Conservation (phyloP, 768 basidiomycete species). For the Xerocomus spinulosus region DNA sequence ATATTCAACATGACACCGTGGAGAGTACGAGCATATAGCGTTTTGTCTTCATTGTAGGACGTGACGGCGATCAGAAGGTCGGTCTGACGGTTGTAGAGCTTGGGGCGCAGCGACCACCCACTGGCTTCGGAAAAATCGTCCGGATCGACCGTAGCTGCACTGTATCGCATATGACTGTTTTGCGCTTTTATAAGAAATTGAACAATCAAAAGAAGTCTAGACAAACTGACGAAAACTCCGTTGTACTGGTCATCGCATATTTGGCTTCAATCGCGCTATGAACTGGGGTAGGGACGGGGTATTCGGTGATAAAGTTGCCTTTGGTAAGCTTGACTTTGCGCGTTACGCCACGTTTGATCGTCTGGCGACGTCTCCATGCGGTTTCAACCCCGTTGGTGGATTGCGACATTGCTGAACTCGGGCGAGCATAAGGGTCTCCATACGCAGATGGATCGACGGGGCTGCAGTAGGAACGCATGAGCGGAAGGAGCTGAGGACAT, state of each 20-base stretch:
- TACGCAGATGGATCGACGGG: constrained; percentile 53
- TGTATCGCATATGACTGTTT: constrained; percentile 83
- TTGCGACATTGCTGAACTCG: constrained; percentile 46
- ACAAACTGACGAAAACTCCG: constrained; percentile 81
- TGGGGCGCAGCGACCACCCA: constrained; percentile 83
- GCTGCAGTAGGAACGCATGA: constrained; percentile 27
- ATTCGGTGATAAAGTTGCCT: constrained; percentile 90
- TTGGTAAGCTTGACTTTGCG: constrained; percentile 90
- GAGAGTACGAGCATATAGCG: constrained; percentile 83
- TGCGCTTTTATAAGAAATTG: neutral
- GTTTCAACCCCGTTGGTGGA: constrained; percentile 55
- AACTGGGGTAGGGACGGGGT: constrained; percentile 81
- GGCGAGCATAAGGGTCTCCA: constrained; percentile 66
- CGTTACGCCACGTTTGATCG: constrained; percentile 90
- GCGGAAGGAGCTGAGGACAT: neutral
- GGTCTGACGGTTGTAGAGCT: constrained; percentile 83
- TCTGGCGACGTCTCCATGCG: constrained; percentile 75
- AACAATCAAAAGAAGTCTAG: neutral
- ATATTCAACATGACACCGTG: constrained; percentile 98
- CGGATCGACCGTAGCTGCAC: constrained; percentile 86
- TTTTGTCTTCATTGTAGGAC: constrained; percentile 91
- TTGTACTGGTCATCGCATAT: constrained; percentile 67
- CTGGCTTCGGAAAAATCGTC: constrained; percentile 78
- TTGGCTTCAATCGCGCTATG: constrained; percentile 77
- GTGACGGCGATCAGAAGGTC: constrained; percentile 94